A percentile compares a stretch with the other conserved stretches of the same genome.
These are phyloP conservation scores for Podospora tetraspora DNA, from an alignment of 495 filamentous ascomycete species.

Conservation along the genomic window DNA sequence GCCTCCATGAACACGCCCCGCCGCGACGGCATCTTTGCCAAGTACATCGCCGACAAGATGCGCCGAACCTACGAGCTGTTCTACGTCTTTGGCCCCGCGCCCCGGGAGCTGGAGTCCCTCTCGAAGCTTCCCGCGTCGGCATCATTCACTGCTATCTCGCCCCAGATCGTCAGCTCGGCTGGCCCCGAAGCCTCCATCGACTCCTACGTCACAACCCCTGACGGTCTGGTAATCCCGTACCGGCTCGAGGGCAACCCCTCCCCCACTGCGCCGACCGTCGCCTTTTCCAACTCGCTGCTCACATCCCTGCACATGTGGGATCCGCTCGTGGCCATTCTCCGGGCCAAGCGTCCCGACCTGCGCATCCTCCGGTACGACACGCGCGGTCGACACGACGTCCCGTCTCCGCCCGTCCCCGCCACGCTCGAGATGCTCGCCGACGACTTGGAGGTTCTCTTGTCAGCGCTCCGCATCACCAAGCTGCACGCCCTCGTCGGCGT, in stretches of 20 bases:
- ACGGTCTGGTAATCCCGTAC: slow-evolving; percentile 64
- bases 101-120: slow-evolving; percentile 55
- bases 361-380: slow-evolving; percentile 67
- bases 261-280: slow-evolving; percentile 60
- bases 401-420: slow-evolving; percentile 33
- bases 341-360: slow-evolving; percentile 53
- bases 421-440: slow-evolving; percentile 60
- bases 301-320: slow-evolving; percentile 74
- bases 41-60: slow-evolving; percentile 51
- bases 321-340: slow-evolving; percentile 56
- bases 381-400: slow-evolving; percentile 57
- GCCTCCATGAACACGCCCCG: slow-evolving; percentile 55
- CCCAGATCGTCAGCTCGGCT: slow-evolving; percentile 43
- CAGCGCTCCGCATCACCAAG: slow-evolving; percentile 55
- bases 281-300: slow-evolving; percentile 71
- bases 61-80: slow-evolving; percentile 62
- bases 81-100: slow-evolving; percentile 70
- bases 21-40: slow-evolving; percentile 48
- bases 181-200: slow-evolving; percentile 47
- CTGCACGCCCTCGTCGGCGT: slow-evolving; percentile 65
- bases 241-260: slow-evolving; percentile 66
- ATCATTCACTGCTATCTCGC: slow-evolving; percentile 50
- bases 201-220: slow-evolving; percentile 63
- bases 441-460: slow-evolving; percentile 56
- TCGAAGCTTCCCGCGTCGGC: slow-evolving; percentile 32